Base-by-base conservation (phyloP, 2,329 filamentous ascomycete species). In the Escovopsis sp. region DNA sequence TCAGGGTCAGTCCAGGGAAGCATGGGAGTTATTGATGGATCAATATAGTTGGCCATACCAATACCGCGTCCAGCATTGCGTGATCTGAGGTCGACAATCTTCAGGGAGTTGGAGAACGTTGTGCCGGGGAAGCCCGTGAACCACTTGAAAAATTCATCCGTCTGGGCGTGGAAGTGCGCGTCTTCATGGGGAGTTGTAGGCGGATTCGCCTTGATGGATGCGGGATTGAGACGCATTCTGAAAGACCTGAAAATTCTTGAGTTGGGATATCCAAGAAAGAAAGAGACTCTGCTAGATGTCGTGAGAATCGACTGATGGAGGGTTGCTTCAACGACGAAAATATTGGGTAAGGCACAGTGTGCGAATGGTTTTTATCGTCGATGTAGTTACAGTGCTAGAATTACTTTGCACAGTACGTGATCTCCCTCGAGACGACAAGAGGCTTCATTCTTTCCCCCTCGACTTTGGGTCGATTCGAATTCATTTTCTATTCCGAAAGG, bases 31-130 rank as follows among this genome's bases (percentile, higher is more conserved):
- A 5, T 36, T 8, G 7, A 14, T 8, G 15, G n/a, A 15, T 12
- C 13, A 10, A 16, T 3, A 25, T 9, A 2, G 20, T 3, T 27
- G 7, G 14, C 8, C 11, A 7, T 54, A 75, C 73, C 57, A 46
- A 77, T 74, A 39, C 74, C 74, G 40, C 73, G 64, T 2, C 74
- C 74, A 2, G 71, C 70, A 37, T 64, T 62, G 9, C 61, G 59
- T n/a, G 50, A 53, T 20, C 73, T 62, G 41, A 76, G 54, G 49
- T 78, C 73, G 20, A 60, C 61, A 37, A 77, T 69, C 46, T 65
- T 56, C 38, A 77, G 70, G 24, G 66, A 59, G 2, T 63, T 52
- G 43, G 73, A 72, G 41, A 78, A 74, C 5, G 64, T 68, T 4
- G 72, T 66, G 14, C 70, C 71, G 0, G 70, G 65, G 43, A 67